Base-by-base conservation (phyloP, 2,329 filamentous ascomycete genomes). In the Cladosporium austrohemisphaericum region DNA sequence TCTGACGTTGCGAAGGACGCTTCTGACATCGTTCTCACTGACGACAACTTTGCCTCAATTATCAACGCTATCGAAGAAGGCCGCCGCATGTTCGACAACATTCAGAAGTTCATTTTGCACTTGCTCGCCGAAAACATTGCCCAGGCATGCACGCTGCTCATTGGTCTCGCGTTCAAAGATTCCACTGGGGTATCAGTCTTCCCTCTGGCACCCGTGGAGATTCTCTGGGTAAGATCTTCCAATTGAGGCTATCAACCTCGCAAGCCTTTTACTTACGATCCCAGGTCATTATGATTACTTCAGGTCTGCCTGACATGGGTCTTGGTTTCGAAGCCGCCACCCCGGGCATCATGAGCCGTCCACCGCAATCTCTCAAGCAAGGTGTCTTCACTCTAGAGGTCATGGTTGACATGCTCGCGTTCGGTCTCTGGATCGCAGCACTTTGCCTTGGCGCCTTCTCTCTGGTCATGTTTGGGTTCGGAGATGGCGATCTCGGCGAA, bases 221-320 rank as follows among this genome's bases (percentile, higher is more conserved):
- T 93, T 53, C 78, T 93, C 51, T 93, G 88, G 88, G 67, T 68
- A 51, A 25, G 38, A 7, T 9, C 14, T 4, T 3, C 14, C 13
- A n/a, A n/a, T n/a, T 6, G 31, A 33, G 14, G 31, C 13, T 2
- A n/a, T 16, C 20, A 41, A 26, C 3, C 5, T 11, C n/a, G 5
- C 9, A 16, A 5, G 3, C 8, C 23, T 18, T 19, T 16, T 29
- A 14, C 38, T 31, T 20, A 29, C 14, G n/a, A n/a, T 2, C 16
- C 8, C 32, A 47, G 88, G 88, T 95, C 66, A 95, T 95, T 68
- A 92, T 95, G 86, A 79, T 93, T 48, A 95, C 90, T 0, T 92
- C 86, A 26, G 87, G 85, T 3, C 81, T 93, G 66, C 89, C 89
- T 1, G 90, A 91, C 52, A 93, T 95, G 72, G 90, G 89, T 33